phyloP scores from a whole-genome alignment of 2,329 filamentous ascomycete species.

The Fusarium sp. region DNA sequence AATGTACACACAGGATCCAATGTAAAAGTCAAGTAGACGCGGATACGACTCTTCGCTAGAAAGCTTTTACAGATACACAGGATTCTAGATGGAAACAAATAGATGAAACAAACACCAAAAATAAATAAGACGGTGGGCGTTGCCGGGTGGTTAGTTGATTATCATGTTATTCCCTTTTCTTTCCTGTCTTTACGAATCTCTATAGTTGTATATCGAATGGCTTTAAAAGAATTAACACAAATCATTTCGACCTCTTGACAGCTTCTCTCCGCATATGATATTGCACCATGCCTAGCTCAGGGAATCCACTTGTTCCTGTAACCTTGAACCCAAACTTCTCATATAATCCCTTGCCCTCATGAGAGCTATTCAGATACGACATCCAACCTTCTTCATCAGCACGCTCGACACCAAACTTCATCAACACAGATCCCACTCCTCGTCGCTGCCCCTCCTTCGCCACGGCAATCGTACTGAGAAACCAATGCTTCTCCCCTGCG shows the following conservation, averaged over 20 bases:
- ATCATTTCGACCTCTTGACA: background rate
- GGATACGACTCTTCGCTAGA: slow-evolving; percentile 9
- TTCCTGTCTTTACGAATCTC: slow-evolving; percentile 31
- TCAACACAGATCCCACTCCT: slow-evolving; percentile 52
- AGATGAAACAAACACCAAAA: slow-evolving; percentile 31
- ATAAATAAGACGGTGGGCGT: slow-evolving; percentile 39
- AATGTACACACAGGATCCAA: slow-evolving; percentile 14
- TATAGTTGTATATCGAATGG: slow-evolving; percentile 34
- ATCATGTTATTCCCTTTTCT: slow-evolving; percentile 31
- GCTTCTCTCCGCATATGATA: slow-evolving; percentile 51
- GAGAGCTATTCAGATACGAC: slow-evolving; percentile 48
- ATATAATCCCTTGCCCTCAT: slow-evolving; percentile 47
- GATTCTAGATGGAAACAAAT: slow-evolving; percentile 31
- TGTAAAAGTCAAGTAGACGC: slow-evolving; percentile 11
- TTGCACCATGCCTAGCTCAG: slow-evolving; percentile 41
- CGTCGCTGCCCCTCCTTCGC: slow-evolving; percentile 48
- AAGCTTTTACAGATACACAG: background rate
- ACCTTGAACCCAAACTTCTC: slow-evolving; percentile 49
- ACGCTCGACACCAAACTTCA: slow-evolving; percentile 50
- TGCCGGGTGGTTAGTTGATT: slow-evolving; percentile 24
- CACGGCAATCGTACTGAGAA: slow-evolving; percentile 52
- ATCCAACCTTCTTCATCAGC: slow-evolving; percentile 49
- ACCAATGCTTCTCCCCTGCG: slow-evolving; percentile 49
- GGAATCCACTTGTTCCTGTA: slow-evolving; percentile 37
- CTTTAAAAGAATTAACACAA: slow-evolving; percentile 3